phyloP scores from a whole-genome alignment of 352 stramenopile species.

The Pythium dissotocum region DNA sequence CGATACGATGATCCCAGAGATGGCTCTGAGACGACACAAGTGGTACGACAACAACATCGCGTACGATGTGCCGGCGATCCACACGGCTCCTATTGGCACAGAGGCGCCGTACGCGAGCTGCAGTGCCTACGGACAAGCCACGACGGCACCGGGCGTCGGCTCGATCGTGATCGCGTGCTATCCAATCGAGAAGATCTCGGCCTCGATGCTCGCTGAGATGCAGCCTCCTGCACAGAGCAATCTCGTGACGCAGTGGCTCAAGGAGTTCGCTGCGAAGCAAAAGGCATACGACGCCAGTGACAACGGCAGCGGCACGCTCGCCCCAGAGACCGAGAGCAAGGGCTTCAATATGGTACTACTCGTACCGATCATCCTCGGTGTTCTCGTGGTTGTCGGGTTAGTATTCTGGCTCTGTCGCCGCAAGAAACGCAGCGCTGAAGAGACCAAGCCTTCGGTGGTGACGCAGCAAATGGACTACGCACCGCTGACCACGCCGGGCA shows the following conservation, averaged over 20 bases:
- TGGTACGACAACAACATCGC: slow-evolving; percentile 1
- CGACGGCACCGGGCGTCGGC: neutral
- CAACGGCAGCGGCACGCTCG: neutral
- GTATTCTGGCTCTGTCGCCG: slow-evolving; percentile 1
- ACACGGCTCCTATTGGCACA: neutral
- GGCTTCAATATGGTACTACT: slow-evolving; percentile 8
- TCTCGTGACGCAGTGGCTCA: slow-evolving; percentile 17
- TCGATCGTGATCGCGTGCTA: slow-evolving; percentile 16
- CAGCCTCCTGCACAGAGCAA: neutral
- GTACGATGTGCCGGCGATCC: slow-evolving; percentile 18
- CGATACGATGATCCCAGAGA: slow-evolving; percentile 9
- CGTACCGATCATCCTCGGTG: neutral
- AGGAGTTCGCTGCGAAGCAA: neutral
- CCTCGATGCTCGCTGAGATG: neutral
- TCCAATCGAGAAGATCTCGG: neutral
- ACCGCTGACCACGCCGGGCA: neutral
- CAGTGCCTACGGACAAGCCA: neutral
- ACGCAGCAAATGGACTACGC: neutral
- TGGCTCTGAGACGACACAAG: neutral
- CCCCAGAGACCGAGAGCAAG: slow-evolving; percentile 1
- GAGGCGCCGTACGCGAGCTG: slow-evolving; percentile 3
- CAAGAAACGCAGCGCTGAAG: neutral
- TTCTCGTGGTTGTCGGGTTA: neutral
- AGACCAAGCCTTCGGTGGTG: neutral
- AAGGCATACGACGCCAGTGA: neutral